phyloP scores from a whole-genome alignment of 768 basidiomycete species.

The Jaapia argillacea region DNA sequence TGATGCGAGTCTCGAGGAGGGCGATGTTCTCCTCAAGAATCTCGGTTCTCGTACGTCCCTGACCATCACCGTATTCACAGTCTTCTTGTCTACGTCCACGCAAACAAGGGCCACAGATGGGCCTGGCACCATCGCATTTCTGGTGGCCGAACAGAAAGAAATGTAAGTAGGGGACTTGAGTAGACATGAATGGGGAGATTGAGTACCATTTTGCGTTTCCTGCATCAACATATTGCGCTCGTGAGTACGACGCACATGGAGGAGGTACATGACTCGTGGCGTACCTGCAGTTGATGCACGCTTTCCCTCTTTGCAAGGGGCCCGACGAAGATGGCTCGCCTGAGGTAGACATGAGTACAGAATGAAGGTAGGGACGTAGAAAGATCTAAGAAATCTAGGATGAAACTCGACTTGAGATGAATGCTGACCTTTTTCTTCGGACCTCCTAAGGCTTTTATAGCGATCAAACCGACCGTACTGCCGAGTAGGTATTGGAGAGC shows the following conservation, averaged over 20 bases:
- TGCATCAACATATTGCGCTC: no score
- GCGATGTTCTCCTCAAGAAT: slow-evolving; percentile 49
- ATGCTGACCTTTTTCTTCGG: no score
- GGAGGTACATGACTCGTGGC: not conserved
- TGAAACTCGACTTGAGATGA: no score
- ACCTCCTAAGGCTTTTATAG: no score
- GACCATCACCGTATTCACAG: slow-evolving; percentile 64
- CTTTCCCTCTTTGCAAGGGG: slow-evolving; percentile 12
- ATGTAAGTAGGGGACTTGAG: not conserved
- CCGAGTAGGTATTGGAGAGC: no score
- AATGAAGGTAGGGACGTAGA: no score
- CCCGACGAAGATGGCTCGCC: slow-evolving; percentile 2
- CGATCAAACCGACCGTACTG: no score
- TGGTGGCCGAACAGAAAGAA: slow-evolving; percentile 11
- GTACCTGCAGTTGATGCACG: slow-evolving; percentile 12
- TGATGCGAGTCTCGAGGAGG: slow-evolving; percentile 45
- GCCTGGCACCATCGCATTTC: slow-evolving; percentile 62
- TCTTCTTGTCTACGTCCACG: slow-evolving; percentile 51
- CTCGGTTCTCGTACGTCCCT: slow-evolving; percentile 48
- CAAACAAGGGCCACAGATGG: slow-evolving; percentile 55
- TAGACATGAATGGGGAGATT: no score
- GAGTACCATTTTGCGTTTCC: slow-evolving; percentile 43
- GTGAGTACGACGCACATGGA: not conserved
- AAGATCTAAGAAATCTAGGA: no score
- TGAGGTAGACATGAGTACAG: not conserved